phyloP scores from a whole-genome alignment of 2,329 filamentous ascomycete species.

The Colletotrichum horii region DNA sequence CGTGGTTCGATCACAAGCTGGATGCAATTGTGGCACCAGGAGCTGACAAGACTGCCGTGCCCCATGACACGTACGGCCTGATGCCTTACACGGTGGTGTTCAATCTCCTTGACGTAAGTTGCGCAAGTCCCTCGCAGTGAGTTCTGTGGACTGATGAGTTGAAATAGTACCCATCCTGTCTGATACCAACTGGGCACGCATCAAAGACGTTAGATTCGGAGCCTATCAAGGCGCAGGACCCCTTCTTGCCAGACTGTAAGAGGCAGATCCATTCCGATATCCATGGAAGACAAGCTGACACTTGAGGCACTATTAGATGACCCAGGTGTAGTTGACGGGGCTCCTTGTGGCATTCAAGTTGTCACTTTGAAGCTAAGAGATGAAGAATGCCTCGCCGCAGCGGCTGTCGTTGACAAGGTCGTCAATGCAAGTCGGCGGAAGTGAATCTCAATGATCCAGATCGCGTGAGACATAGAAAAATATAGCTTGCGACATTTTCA shows the following conservation, averaged over 20 bases:
- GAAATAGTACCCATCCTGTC: neutral
- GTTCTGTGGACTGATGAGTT: neutral
- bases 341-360: neutral
- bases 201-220: neutral
- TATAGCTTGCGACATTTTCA: rapidly evolving
- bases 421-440: neutral
- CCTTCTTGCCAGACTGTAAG: neutral
- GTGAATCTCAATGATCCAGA: neutral
- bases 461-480: neutral
- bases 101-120: neutral
- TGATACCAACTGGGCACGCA: neutral
- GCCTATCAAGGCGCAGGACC: neutral
- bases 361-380: neutral
- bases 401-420: neutral
- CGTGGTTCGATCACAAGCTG: neutral
- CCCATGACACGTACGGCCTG: neutral
- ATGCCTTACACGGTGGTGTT: neutral
- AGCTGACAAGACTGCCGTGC: neutral
- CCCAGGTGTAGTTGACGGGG: neutral
- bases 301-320: neutral
- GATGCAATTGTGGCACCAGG: neutral
- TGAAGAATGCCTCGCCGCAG: neutral
- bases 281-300: neutral
- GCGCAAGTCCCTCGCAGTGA: neutral
- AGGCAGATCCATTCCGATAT: neutral